Base-by-base conservation (phyloP, 129 eudicot species). In the Chrysanthemum seticuspe region DNA sequence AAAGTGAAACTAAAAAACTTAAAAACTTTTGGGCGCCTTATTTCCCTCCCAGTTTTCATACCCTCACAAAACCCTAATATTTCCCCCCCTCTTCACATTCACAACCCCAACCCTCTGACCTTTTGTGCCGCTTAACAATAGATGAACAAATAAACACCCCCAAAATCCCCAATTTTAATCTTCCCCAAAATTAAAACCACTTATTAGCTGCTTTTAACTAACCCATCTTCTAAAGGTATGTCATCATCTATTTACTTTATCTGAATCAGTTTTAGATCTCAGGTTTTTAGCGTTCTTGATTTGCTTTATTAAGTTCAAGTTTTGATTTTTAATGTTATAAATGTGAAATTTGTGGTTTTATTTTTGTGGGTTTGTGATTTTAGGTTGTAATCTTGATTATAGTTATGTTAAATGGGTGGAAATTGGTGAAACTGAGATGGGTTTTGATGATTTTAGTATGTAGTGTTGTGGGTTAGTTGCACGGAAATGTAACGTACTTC, bases 261-360 rank as follows among this genome's bases (percentile, higher is more conserved):
- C 62, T 44, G 76, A 77, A 70, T 5, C 68, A 45, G 62, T 72
- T 71, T 13, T 54, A 60, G 82, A 78, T 78, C 82, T 78, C 13
- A 40, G 54, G 18, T 71, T 65, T 65, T 16, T 11, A 31, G 36
- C 5, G 5, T 31, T 31, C 36, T 31, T 31, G 36, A 31, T 31
- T 31, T 31, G 4, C 5, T 31, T 31, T 31, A 2, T n/a, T 51
- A 51, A 51, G 4, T 51, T 10, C 13, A 51, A 51, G 56, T 51
- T 10, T 51, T 10, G n/a, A 51, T 51, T 13, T 51, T n/a, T 56
- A 6, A n/a, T 31, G 36, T 31, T 31, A 12, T 13, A 48, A 45
- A 18, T 31, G 31, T 67, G 40, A 6, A 23, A 53, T 5, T 55
- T 68, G 29, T 50, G 50, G 74, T 67, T 1, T 61, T 61, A 18